Percentiles rank a stretch among this genome's conserved stretches.
Evolutionary conservation across 768 basidiomycete genomes (phyloP).

Genomic region (Inosperma sp.): DNA sequence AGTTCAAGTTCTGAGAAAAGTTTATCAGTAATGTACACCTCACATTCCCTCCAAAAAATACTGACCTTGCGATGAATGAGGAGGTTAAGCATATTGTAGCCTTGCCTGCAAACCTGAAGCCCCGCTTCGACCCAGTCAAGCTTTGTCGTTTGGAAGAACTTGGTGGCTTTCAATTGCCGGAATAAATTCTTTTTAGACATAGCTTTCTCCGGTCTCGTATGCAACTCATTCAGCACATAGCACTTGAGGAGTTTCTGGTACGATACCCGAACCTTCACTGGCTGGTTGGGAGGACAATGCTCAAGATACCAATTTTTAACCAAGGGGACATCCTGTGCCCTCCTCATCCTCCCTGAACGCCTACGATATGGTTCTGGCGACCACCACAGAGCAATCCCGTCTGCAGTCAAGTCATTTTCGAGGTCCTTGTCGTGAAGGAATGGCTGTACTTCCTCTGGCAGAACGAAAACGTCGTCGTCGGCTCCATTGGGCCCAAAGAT

Average conservation of each 20-base stretch:
- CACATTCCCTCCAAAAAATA: neutral
- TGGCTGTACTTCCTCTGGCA: slow-evolving; percentile 72
- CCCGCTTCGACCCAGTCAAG: slow-evolving; percentile 99
- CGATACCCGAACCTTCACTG: slow-evolving; percentile 97
- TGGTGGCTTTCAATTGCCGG: slow-evolving; percentile 94
- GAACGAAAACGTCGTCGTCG: slow-evolving; percentile 83
- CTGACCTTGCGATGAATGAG: slow-evolving; percentile 94
- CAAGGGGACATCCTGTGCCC: slow-evolving; percentile 92
- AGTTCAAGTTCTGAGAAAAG: slow-evolving; percentile 72
- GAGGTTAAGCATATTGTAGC: slow-evolving; percentile 99
- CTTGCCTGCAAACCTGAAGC: slow-evolving; percentile 95
- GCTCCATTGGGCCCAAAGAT: slow-evolving; percentile 85
- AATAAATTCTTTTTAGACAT: slow-evolving; percentile 99
- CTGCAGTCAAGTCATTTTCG: slow-evolving; percentile 89
- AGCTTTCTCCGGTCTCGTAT: slow-evolving; percentile 85
- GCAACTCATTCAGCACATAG: slow-evolving; percentile 92
- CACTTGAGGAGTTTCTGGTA: slow-evolving; percentile 98
- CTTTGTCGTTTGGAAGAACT: slow-evolving; percentile 98
- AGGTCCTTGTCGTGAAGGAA: slow-evolving; percentile 77
- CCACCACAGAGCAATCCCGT: slow-evolving; percentile 98
- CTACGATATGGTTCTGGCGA: slow-evolving; percentile 94
- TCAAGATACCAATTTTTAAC: slow-evolving; percentile 99
- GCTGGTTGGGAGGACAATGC: slow-evolving; percentile 93
- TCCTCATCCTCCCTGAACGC: slow-evolving; percentile 85
- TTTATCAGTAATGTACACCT: neutral